Percentiles rank a stretch among this genome's conserved stretches.
Evolutionary conservation across 352 stramenopile species (phyloP).

Genomic region (Phytophthora melonis): DNA sequence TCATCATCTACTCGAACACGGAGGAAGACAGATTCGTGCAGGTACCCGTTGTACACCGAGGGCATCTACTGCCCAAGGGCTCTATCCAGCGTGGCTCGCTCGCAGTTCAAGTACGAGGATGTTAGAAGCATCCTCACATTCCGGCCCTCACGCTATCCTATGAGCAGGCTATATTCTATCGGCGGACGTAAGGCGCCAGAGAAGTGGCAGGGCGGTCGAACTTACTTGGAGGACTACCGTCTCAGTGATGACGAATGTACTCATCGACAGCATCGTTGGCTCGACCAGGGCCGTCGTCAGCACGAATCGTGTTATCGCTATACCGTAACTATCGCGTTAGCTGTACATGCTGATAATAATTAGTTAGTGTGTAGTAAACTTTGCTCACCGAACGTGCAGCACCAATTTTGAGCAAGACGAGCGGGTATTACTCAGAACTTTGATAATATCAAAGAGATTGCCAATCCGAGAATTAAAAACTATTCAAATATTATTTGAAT

Average conservation of each 20-base stretch:
- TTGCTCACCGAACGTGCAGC: too few relatives aligned
- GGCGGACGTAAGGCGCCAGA: slow-evolving; percentile 50
- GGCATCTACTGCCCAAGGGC: slow-evolving; percentile 79
- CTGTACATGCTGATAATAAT: too few relatives aligned
- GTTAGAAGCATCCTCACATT: slow-evolving; percentile 61
- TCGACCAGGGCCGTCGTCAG: too few relatives aligned
- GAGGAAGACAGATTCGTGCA: slow-evolving; percentile 75
- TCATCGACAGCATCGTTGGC: too few relatives aligned
- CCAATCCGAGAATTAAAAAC: too few relatives aligned
- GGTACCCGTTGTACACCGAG: slow-evolving; percentile 75
- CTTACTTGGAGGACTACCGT: slow-evolving; percentile 63
- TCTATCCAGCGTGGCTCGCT: slow-evolving; percentile 87
- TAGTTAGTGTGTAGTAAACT: too few relatives aligned
- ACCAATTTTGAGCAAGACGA: too few relatives aligned
- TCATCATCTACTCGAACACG: slow-evolving; percentile 90
- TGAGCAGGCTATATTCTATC: slow-evolving; percentile 70
- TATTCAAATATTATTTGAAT: too few relatives aligned
- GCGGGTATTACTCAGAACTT: too few relatives aligned
- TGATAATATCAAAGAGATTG: too few relatives aligned
- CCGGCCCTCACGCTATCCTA: slow-evolving; percentile 71
- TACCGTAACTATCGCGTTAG: too few relatives aligned
- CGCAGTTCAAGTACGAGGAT: slow-evolving; percentile 44
- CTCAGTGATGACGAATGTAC: slow-evolving; percentile 54
- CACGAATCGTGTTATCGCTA: too few relatives aligned
- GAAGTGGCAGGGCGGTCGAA: slow-evolving; percentile 57